Conservation (phyloP, 257 asterid species). For the Leonotis leonurus region DNA sequence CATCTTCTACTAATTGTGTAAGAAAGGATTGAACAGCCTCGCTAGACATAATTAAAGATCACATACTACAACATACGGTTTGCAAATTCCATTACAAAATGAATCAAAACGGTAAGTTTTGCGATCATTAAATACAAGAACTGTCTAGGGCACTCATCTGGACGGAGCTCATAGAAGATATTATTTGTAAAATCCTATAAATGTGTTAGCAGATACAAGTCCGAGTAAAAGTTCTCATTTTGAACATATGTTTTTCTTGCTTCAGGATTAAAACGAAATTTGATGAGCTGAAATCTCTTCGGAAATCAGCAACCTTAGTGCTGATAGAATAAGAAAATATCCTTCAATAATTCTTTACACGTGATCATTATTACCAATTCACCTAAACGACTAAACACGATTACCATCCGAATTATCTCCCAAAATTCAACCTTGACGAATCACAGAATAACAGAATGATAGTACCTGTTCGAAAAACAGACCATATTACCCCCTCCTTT, state of each 20-base stretch:
- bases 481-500: background rate
- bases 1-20: background rate
- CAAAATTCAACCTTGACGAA: background rate
- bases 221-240: background rate
- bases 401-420: background rate
- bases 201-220: background rate
- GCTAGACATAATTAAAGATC: background rate
- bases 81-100: background rate
- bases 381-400: background rate
- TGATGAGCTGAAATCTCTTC: background rate
- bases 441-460: background rate
- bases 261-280: background rate
- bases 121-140: background rate
- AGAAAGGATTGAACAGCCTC: background rate
- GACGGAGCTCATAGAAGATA: background rate
- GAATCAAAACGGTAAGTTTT: background rate
- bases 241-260: background rate
- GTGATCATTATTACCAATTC: background rate
- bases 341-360: background rate
- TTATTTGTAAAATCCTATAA: background rate
- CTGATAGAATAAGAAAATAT: no score
- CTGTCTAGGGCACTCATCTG: background rate
- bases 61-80: background rate
- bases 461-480: background rate
- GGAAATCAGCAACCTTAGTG: conserved; percentile 7